Evolutionary conservation across 106 monocot species (phyloP).

Genomic region (Agapanthus africanus): DNA sequence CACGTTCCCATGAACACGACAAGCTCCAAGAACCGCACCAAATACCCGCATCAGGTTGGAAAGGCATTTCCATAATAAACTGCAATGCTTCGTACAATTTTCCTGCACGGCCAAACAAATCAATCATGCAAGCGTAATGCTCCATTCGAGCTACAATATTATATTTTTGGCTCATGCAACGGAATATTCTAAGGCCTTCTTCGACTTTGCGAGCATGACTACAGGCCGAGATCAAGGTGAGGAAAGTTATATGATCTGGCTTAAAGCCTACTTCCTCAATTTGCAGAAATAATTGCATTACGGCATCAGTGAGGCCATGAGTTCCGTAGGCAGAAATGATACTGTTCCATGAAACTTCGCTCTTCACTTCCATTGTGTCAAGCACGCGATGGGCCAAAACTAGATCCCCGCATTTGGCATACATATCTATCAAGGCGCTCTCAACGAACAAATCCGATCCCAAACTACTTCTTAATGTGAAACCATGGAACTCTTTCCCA

Average conservation of each 20-base stretch:
- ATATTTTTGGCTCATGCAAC: slow-evolving; percentile 45
- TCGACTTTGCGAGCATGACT: slow-evolving; percentile 66
- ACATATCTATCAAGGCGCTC: slow-evolving; percentile 89
- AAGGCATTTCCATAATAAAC: slow-evolving; percentile 56
- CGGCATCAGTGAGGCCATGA: slow-evolving; percentile 63
- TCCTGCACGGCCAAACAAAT: slow-evolving; percentile 75
- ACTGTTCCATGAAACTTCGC: slow-evolving; percentile 95
- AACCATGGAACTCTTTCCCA: slow-evolving; percentile 83
- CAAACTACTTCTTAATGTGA: slow-evolving; percentile 38
- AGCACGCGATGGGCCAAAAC: slow-evolving; percentile 49
- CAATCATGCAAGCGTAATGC: slow-evolving; percentile 90
- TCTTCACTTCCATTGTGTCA: slow-evolving; percentile 58
- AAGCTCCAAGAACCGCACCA: slow-evolving; percentile 84
- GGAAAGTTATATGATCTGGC: slow-evolving; percentile 89
- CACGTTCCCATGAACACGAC: slow-evolving; percentile 48
- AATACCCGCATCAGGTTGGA: slow-evolving; percentile 63
- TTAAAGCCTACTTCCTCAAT: slow-evolving; percentile 61
- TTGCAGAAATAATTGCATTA: slow-evolving; percentile 39
- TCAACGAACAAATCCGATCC: slow-evolving; percentile 52
- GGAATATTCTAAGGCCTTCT: slow-evolving; percentile 50
- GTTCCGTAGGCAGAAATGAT: slow-evolving; percentile 79
- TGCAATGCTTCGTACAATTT: slow-evolving; percentile 43
- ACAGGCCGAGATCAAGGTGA: slow-evolving; percentile 78
- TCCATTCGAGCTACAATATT: slow-evolving; percentile 53
- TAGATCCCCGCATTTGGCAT: slow-evolving; percentile 80